A percentile compares a stretch with the other conserved stretches of the same genome.
These are phyloP conservation scores for Ochromonas danica DNA, from an alignment of 108 stramenopile genomes.

Conservation along the genomic window DNA sequence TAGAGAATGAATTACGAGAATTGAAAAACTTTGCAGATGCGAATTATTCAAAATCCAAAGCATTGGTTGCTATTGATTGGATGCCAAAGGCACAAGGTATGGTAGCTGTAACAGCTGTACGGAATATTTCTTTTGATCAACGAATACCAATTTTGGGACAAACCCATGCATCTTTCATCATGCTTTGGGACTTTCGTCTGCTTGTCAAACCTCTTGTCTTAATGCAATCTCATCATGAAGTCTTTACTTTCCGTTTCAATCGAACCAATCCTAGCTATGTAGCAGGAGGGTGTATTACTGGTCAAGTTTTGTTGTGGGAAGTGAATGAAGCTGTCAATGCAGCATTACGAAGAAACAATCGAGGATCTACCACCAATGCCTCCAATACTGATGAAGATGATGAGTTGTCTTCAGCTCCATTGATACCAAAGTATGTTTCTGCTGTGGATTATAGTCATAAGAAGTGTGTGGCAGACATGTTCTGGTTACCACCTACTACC, in stretches of 20 bases:
- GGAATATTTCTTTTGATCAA: slow-evolving; percentile 58
- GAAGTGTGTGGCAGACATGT: slow-evolving; percentile 54
- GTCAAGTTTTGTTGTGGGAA: slow-evolving; percentile 64
- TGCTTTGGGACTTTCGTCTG: slow-evolving; percentile 64
- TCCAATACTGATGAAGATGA: neutral
- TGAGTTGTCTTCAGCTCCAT: neutral
- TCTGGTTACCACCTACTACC: slow-evolving; percentile 50
- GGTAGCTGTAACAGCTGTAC: slow-evolving; percentile 53
- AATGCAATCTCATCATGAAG: slow-evolving; percentile 60
- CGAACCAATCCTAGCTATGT: slow-evolving; percentile 54
- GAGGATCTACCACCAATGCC: neutral
- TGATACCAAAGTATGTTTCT: slow-evolving; percentile 40
- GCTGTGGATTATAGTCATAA: slow-evolving; percentile 56
- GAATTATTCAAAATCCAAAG: slow-evolving; percentile 54
- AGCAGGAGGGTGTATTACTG: slow-evolving; percentile 53
- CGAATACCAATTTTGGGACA: slow-evolving; percentile 50
- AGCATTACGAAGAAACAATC: neutral
- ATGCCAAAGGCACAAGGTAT: slow-evolving; percentile 51
- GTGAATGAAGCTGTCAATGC: slow-evolving; percentile 39
- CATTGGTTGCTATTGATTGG: slow-evolving; percentile 57
- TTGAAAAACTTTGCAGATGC: slow-evolving; percentile 62
- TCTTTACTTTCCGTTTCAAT: slow-evolving; percentile 59
- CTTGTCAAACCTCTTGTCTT: slow-evolving; percentile 59
- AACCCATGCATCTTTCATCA: slow-evolving; percentile 46
- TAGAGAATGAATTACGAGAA: slow-evolving; percentile 60